Evolutionary conservation across 441 rosid genomes (phyloP), one percentile per base, ranked within the genome.

Genomic region (Populus trichocarpa): DNA sequence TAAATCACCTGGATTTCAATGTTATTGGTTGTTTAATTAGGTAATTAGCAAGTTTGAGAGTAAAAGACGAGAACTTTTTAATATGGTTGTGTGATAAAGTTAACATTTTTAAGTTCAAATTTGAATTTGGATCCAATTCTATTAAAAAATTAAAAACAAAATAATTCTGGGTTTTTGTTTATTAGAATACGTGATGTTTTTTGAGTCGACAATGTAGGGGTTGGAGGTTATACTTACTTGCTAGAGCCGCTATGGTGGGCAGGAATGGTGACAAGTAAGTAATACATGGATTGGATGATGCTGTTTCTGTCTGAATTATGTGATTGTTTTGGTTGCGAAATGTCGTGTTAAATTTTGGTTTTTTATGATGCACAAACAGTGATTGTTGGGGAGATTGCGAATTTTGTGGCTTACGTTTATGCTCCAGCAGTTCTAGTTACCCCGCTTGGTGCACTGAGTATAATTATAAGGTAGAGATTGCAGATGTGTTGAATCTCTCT

Each of bases 221-320:
- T 88, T 71, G 93, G 95, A 70, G 95, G 95, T 63, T 91, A 91
- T 59, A 84, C 89, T 30, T 89, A 91, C 73, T 82, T 89, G 81
- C 73, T 87, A 68, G 92, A 91, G 88, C 93, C 95, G 8, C 83
- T 91, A n/a, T 91, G 95, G 95, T 91, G 95, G 95, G 74, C 88
- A 7, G 95, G 95, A 83, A 89, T 91, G 93, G 59, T 91, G 40
- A 87, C 93, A 66, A 89, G 95, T 91, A 82, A 84, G 91, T 85
- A 10, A 53, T 53, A 53, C 61, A 53, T 53, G 22, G 9, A 18
- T 53, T 53, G 61, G 61, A 18, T 53, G 61, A 53, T 46, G 18
- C 57, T 6, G 1, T 53, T 53, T 53, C 61, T 53, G 61, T 53
- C 8, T 53, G 61, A 53, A 53, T 53, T 53, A 18, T 53, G 61